Evolutionary conservation across 176 grass and related monocot genomes (phyloP), one percentile per base, ranked within the genome.

Genomic region (Thinopyrum elongatum): DNA sequence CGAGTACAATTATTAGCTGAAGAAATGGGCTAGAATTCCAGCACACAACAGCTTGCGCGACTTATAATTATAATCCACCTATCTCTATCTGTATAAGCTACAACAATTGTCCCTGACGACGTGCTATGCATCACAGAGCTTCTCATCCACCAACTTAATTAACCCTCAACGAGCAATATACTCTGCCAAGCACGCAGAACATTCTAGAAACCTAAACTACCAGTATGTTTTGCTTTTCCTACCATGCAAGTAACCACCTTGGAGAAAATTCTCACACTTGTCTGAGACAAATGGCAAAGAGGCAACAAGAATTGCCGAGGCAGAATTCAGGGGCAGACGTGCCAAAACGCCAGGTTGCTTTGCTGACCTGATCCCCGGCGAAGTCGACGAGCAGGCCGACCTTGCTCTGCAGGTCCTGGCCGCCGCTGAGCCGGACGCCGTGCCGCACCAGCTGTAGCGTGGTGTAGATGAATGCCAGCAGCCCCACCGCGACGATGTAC

Each of bases 291-390:
- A 44, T 79, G 76, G 19, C 64, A 58, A 10, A 10, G 22, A 7
- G 29, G 69, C 19, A 14, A 3, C 42, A 13, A 5, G 21, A 61
- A 74, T 53, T 17, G 1, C 27, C 0, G 28, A 62, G 7, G 26
- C 42, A 57, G 26, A 72, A 55, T 28, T 61, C 28, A 53, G 36
- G 51, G 78, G 12, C 8, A 55, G 38, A 16, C 28, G 44, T 12
- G 73, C 29, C 17, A 58, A 22, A 22, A 61, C 28, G 64, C 70
- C 70, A 78, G 10, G 30, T 30, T 10, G 53, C 41, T 25, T 10
- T 61, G 33, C 62, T 70, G 36, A 98, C 95, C 93, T 98, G 95
- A 85, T 98, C 95, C 2, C 93, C 93, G 44, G 86, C 79, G 76
- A 98, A 98, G 82, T 98, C 93, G 19, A 92, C 47, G 78, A 95